Evolutionary conservation across 108 stramenopile species (phyloP).

Genomic region (Asterionellopsis glacialis): DNA sequence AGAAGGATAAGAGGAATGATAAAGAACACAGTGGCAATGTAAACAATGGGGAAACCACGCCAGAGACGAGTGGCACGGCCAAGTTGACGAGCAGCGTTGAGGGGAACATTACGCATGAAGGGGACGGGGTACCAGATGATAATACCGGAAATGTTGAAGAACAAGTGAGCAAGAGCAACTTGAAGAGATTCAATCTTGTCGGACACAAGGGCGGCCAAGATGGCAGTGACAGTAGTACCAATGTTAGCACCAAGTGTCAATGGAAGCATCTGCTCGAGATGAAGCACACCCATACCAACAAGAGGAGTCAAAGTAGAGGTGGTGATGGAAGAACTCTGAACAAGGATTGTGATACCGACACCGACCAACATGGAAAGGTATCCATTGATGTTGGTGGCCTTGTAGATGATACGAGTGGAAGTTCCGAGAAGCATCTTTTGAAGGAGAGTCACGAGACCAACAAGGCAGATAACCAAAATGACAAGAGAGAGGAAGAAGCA

Average conservation of each 20-base stretch:
- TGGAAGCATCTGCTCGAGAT: constrained; percentile 76
- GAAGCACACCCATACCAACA: constrained; percentile 73
- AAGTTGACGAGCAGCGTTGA: constrained; percentile 53
- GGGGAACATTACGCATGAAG: constrained; percentile 66
- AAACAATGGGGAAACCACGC: constrained; percentile 57
- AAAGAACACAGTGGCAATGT: constrained; percentile 66
- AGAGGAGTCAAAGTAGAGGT: constrained; percentile 81
- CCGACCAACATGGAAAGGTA: constrained; percentile 77
- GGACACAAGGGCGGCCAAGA: constrained; percentile 66
- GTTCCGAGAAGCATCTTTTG: constrained; percentile 69
- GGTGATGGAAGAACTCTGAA: constrained; percentile 81
- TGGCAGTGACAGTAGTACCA: constrained; percentile 76
- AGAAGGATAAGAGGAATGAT: constrained; percentile 54
- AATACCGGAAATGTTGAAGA: constrained; percentile 73
- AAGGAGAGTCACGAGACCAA: constrained; percentile 73
- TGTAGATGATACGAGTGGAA: constrained; percentile 77
- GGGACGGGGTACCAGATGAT: constrained; percentile 85
- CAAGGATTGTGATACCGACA: constrained; percentile 71
- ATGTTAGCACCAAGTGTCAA: constrained; percentile 88
- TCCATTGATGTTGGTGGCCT: constrained; percentile 85
- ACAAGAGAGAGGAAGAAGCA: constrained; percentile 65
- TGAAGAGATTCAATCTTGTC: constrained; percentile 53
- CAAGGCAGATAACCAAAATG: constrained; percentile 69
- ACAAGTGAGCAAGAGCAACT: constrained; percentile 73
- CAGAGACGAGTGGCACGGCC: constrained; percentile 59